Conservation (phyloP, 1,284 basidiomycete genomes). For the Sparassis latifolia region DNA sequence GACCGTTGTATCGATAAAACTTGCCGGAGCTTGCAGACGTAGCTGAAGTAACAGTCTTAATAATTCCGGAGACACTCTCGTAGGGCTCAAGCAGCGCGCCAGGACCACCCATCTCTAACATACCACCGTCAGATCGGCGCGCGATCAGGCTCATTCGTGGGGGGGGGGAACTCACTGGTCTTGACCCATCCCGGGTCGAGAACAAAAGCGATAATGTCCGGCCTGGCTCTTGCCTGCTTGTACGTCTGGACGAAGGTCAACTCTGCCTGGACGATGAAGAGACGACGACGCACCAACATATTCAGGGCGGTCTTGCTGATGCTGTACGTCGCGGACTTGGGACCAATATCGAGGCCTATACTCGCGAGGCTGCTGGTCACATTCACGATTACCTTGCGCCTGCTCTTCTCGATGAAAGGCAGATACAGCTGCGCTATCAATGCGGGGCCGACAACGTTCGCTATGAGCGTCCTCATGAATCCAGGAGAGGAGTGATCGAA, state of each 20-base stretch:
- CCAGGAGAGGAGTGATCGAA: constrained; percentile 18
- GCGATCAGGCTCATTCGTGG: too few species aligned
- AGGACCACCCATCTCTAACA: constrained; percentile 26
- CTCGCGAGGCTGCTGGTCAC: constrained; percentile 26
- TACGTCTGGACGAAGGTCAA: constrained; percentile 16
- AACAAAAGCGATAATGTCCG: constrained; percentile 18
- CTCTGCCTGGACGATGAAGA: background rate
- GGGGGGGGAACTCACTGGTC: constrained; percentile 16
- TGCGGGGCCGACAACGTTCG: constrained; percentile 30
- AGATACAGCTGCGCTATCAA: constrained; percentile 26
- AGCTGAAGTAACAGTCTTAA: constrained; percentile 19
- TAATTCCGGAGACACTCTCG: constrained; percentile 19
- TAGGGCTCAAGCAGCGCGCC: constrained; percentile 23
- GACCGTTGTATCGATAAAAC: constrained; percentile 21
- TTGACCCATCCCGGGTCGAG: constrained; percentile 27
- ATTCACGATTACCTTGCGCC: constrained; percentile 30
- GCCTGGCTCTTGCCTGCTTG: constrained; percentile 24
- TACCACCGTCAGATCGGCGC: background rate
- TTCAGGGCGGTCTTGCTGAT: constrained; percentile 26
- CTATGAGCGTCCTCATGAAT: constrained; percentile 18
- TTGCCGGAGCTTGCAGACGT: constrained; percentile 18
- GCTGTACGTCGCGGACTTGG: constrained; percentile 21
- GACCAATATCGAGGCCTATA: constrained; percentile 20
- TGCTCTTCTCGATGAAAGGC: constrained; percentile 25
- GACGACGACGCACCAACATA: constrained; percentile 21